These are phyloP conservation scores for Ophiostoma montium DNA, from an alignment of 2,329 filamentous ascomycete species.

Conservation along the genomic window DNA sequence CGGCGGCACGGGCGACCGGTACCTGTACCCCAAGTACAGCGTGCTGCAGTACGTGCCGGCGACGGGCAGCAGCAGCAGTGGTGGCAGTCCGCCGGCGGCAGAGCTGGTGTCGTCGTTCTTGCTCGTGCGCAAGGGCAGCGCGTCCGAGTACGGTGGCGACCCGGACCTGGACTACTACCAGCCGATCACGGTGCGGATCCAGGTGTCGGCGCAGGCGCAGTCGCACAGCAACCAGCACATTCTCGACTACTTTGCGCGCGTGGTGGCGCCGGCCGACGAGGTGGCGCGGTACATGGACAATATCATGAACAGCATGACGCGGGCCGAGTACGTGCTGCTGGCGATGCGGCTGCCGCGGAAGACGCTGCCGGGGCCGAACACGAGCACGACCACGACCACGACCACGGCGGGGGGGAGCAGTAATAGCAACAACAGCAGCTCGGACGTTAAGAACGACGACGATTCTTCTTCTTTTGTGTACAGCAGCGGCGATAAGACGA, in stretches of 20 bases:
- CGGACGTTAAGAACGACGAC: not conserved
- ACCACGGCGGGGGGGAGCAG: too few species aligned
- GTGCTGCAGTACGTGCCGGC: conserved; percentile 52
- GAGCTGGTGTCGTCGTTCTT: conserved; percentile 63
- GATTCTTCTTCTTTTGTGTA: not conserved
- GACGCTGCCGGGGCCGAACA: conserved; percentile 12
- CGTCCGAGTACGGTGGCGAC: conserved; percentile 50
- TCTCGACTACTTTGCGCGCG: conserved; percentile 44
- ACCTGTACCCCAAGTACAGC: conserved; percentile 65
- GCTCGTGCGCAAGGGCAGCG: conserved; percentile 57
- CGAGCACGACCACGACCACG: too few species aligned
- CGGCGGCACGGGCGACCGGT: conserved; percentile 56
- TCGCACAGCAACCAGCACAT: conserved; percentile 39
- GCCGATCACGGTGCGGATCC: conserved; percentile 50
- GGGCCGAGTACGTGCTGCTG: conserved; percentile 51
- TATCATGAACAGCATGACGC: conserved; percentile 54
- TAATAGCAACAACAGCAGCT: not conserved
- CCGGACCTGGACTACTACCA: conserved; percentile 59
- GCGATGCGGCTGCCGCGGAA: conserved; percentile 49
- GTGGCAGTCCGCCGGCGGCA: conserved; percentile 30
- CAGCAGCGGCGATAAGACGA: not conserved
- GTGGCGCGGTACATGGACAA: conserved; percentile 55
- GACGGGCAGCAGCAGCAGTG: conserved; percentile 22
- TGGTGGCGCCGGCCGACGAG: conserved; percentile 49
- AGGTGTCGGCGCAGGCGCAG: conserved; percentile 7